phyloP scores from a whole-genome alignment of 2,329 filamentous ascomycete genomes.

The Sporothrix phasma region DNA sequence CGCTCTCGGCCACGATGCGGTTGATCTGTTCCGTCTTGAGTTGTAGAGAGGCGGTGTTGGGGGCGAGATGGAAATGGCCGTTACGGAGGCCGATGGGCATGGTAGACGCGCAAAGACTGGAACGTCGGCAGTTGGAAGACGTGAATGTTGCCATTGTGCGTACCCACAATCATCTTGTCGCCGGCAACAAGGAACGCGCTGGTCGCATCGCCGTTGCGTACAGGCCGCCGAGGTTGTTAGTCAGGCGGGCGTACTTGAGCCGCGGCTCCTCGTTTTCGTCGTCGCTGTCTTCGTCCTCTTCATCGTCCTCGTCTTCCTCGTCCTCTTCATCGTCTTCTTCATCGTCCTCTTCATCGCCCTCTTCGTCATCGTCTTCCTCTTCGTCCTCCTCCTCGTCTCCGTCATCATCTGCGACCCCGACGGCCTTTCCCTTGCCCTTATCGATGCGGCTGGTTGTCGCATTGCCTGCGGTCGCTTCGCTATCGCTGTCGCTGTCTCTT shows the following conservation, averaged over 20 bases:
- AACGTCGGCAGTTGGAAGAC: conserved; percentile 76
- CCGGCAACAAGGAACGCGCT: conserved; percentile 83
- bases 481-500: too few relatives aligned
- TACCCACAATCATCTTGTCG: conserved; percentile 96
- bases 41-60: conserved; percentile 51
- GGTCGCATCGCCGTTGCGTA: conserved; percentile 95
- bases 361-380: conserved; percentile 21
- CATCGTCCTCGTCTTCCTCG: too few relatives aligned
- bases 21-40: conserved; percentile 32
- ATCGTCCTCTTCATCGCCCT: conserved; percentile 27
- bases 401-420: conserved; percentile 36
- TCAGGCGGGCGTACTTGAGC: conserved; percentile 85
- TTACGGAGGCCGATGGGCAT: conserved; percentile 90
- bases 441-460: not conserved
- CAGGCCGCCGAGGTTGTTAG: conserved; percentile 64
- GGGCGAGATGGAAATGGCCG: conserved; percentile 81
- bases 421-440: conserved; percentile 10
- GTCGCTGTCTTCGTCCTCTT: conserved; percentile 63
- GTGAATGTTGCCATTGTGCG: conserved; percentile 94
- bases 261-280: conserved; percentile 90
- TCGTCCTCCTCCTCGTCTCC: conserved; percentile 60
- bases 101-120: conserved; percentile 73
- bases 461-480: not conserved
- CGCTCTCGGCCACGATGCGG: conserved; percentile 29
- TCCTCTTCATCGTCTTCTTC: conserved; percentile 43